phyloP scores from a whole-genome alignment of 768 basidiomycete genomes.

The Mycena galericulata region DNA sequence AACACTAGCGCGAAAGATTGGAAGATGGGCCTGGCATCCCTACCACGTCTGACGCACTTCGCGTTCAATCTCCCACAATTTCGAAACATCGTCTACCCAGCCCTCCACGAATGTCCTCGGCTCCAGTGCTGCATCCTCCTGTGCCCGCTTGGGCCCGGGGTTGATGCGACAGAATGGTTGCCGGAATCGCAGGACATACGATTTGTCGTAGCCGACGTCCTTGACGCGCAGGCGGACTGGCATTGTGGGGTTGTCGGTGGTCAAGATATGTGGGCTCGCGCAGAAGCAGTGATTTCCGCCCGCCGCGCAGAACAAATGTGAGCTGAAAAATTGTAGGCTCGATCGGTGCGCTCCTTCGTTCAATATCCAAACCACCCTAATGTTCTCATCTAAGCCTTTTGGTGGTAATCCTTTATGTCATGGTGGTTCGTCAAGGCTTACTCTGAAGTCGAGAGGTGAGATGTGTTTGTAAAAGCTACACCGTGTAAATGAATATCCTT shows the following conservation, averaged over 20 bases:
- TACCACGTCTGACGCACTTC: background rate
- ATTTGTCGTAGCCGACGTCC: background rate
- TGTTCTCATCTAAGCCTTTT: background rate
- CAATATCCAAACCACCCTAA: background rate
- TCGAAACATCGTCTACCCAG: background rate
- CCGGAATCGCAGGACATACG: background rate
- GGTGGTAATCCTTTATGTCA: too few relatives aligned
- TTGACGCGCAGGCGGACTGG: constrained; percentile 1
- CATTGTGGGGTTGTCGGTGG: background rate
- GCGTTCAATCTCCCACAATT: background rate
- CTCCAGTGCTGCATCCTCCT: background rate
- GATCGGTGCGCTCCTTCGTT: background rate
- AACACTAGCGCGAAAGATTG: background rate
- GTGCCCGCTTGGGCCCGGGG: background rate
- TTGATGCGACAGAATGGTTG: background rate
- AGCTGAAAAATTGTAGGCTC: background rate
- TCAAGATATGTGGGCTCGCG: constrained; percentile 3
- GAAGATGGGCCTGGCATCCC: background rate
- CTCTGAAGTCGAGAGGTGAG: too few relatives aligned
- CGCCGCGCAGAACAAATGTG: constrained; percentile 3
- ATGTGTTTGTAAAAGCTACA: too few relatives aligned
- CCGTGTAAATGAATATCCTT: too few relatives aligned
- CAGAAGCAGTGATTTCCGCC: background rate
- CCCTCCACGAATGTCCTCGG: background rate
- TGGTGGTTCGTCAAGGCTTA: too few relatives aligned